These are phyloP conservation scores for Physcomitrium patens DNA, from an alignment of 225 moss, liverwort and hornwort genomes.

Conservation along the genomic window DNA sequence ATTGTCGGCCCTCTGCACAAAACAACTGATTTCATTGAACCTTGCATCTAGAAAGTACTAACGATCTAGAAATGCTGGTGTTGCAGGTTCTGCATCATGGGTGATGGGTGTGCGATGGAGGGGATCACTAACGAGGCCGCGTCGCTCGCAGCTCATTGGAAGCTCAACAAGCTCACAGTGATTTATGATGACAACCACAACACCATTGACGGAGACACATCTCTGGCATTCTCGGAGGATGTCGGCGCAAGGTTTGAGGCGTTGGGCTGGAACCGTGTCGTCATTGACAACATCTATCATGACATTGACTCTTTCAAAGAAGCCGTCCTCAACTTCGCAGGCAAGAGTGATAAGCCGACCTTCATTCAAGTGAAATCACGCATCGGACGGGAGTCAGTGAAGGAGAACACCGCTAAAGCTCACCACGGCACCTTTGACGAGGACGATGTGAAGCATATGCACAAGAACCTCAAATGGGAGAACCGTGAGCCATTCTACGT, in stretches of 20 bases:
- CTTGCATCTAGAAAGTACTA: neutral
- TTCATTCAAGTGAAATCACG: constrained; percentile 73
- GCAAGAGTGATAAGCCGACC: constrained; percentile 59
- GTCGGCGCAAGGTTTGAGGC: constrained; percentile 68
- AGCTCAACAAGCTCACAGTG: constrained; percentile 73
- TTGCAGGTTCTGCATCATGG: constrained; percentile 80
- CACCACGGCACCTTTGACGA: constrained; percentile 78
- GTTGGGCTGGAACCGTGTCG: constrained; percentile 65
- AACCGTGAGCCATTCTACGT: constrained; percentile 62
- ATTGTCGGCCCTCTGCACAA: neutral
- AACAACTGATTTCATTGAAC: neutral
- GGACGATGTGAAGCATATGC: constrained; percentile 81
- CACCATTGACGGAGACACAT: constrained; percentile 75
- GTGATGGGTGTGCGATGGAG: constrained; percentile 90
- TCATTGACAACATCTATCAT: constrained; percentile 64
- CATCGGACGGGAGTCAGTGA: constrained; percentile 67
- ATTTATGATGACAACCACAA: constrained; percentile 82
- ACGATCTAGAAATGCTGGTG: neutral
- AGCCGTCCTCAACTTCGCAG: constrained; percentile 40
- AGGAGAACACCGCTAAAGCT: constrained; percentile 71
- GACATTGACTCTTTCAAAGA: constrained; percentile 57
- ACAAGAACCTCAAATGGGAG: constrained; percentile 62
- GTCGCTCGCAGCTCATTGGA: constrained; percentile 75
- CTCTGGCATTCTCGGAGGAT: constrained; percentile 59
- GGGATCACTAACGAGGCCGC: constrained; percentile 80